phyloP scores from a whole-genome alignment of 495 filamentous ascomycete genomes.

The Hypoxylon fuscum region DNA sequence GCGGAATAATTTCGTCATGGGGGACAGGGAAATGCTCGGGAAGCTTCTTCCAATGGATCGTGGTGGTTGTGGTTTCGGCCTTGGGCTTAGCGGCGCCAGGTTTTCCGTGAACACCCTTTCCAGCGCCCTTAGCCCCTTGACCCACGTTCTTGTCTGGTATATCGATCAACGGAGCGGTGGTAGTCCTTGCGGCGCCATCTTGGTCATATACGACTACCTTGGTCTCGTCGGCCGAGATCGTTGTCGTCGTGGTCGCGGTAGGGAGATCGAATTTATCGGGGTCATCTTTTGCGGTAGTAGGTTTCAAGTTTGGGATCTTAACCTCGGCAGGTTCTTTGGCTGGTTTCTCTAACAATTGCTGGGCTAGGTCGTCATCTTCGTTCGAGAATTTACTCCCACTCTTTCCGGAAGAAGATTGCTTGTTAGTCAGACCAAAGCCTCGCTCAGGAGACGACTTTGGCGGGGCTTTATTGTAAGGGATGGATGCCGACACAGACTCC shows the following conservation, averaged over 20 bases:
- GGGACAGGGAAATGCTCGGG: slow-evolving; percentile 80
- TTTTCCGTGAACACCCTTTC: slow-evolving; percentile 29
- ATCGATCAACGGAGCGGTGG: slow-evolving; percentile 45
- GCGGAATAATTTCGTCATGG: slow-evolving; percentile 70
- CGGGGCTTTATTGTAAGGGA: slow-evolving; percentile 28
- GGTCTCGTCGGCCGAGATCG: slow-evolving; percentile 33
- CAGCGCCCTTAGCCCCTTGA: slow-evolving; percentile 39
- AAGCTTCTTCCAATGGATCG: slow-evolving; percentile 73
- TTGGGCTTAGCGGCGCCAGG: slow-evolving; percentile 25
- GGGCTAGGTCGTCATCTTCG: slow-evolving; percentile 28
- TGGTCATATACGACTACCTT: slow-evolving; percentile 52
- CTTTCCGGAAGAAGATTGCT: slow-evolving; percentile 19
- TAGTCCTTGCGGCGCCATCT: slow-evolving; percentile 48
- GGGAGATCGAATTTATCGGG: slow-evolving; percentile 26
- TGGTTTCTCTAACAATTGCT: slow-evolving; percentile 26
- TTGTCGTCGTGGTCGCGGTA: slow-evolving; percentile 15
- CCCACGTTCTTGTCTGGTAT: slow-evolving; percentile 47
- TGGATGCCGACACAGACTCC: slow-evolving; percentile 48
- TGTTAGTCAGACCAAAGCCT: slow-evolving; percentile 22
- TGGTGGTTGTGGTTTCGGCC: slow-evolving; percentile 36
- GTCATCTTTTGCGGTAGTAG: slow-evolving; percentile 30
- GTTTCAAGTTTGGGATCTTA: slow-evolving; percentile 52
- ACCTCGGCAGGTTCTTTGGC: slow-evolving; percentile 27
- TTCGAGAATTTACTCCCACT: slow-evolving; percentile 8
- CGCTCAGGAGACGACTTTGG: slow-evolving; percentile 36